phyloP scores from a whole-genome alignment of 768 basidiomycete genomes.

The Leucosporidium yakuticum region DNA sequence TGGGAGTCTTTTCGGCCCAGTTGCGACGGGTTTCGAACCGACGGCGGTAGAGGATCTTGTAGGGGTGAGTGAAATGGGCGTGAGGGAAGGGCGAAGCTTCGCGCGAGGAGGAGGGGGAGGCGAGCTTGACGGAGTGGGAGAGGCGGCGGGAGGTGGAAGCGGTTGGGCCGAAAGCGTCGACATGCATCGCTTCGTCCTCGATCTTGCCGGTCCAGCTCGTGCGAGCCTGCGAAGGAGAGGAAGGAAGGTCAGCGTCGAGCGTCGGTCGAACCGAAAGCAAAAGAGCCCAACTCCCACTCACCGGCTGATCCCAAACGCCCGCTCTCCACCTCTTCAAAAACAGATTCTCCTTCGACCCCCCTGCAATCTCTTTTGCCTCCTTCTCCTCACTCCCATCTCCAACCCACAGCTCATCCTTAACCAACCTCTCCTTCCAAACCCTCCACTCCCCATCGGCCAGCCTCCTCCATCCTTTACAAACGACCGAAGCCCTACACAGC shows the following conservation, averaged over 20 bases:
- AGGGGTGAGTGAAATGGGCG: slow-evolving; percentile 60
- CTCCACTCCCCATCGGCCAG: slow-evolving; percentile 86
- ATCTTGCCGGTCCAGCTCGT: slow-evolving; percentile 40
- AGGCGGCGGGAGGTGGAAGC: slow-evolving; percentile 2
- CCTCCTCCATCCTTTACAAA: slow-evolving; percentile 73
- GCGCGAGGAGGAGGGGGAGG: slow-evolving; percentile 35
- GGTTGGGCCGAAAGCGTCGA: slow-evolving; percentile 46
- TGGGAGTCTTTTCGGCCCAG: slow-evolving; percentile 63
- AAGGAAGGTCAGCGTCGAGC: not conserved
- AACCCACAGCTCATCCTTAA: slow-evolving; percentile 79
- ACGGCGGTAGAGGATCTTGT: slow-evolving; percentile 88
- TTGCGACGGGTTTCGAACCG: slow-evolving; percentile 70
- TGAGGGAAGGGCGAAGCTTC: slow-evolving; percentile 16
- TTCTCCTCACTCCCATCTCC: slow-evolving; percentile 76
- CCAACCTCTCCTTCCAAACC: slow-evolving; percentile 81
- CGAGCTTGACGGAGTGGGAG: slow-evolving; percentile 34
- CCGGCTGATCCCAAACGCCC: slow-evolving; percentile 34
- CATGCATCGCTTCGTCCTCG: slow-evolving; percentile 48
- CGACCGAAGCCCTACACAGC: slow-evolving; percentile 78
- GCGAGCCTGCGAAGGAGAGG: not conserved
- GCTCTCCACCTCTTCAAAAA: slow-evolving; percentile 36
- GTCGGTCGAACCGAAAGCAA: not conserved
- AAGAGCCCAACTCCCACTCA: not conserved
- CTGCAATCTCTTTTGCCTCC: slow-evolving; percentile 62
- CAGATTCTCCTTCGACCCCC: slow-evolving; percentile 32